These are phyloP conservation scores for Hyparrhenia diplandra DNA, from an alignment of 176 grass and related monocot species.

Conservation along the genomic window DNA sequence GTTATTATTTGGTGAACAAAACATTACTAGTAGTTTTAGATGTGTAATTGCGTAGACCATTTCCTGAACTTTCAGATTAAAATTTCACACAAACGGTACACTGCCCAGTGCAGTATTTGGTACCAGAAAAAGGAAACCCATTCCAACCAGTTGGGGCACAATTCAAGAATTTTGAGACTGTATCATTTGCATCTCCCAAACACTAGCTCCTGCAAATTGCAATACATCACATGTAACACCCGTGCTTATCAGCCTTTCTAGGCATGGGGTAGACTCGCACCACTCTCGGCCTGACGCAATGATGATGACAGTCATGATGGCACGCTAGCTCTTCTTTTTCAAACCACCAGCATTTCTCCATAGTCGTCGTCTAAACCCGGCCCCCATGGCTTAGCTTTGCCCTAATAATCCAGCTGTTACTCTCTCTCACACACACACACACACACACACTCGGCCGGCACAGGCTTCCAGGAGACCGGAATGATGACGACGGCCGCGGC, in stretches of 20 bases:
- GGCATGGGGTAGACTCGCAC: conserved; percentile 18
- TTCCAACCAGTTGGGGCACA: not conserved
- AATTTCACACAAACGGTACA: not conserved
- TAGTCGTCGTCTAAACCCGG: not conserved
- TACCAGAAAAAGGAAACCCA: too few species aligned
- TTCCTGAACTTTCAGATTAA: not conserved
- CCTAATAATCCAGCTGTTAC: conserved; percentile 18
- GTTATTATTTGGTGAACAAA: too few species aligned
- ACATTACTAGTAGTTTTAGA: too few species aligned
- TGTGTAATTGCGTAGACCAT: not conserved
- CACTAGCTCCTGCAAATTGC: too few species aligned
- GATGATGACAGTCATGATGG: conserved; percentile 12
- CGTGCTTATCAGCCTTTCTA: not conserved
- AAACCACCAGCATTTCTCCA: not conserved
- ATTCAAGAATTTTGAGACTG: not conserved
- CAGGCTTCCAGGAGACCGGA: conserved; percentile 27
- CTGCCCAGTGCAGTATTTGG: not conserved
- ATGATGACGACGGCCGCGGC: conserved; percentile 27
- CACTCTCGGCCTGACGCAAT: conserved; percentile 19
- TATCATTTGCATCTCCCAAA: not conserved
- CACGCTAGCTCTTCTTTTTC: not conserved
- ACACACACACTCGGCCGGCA: not conserved
- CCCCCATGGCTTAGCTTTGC: not conserved
- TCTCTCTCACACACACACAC: too few species aligned
- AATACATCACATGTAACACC: too few species aligned